Conservation (phyloP, 352 stramenopile genomes). For the Globisporangium spinosum region DNA sequence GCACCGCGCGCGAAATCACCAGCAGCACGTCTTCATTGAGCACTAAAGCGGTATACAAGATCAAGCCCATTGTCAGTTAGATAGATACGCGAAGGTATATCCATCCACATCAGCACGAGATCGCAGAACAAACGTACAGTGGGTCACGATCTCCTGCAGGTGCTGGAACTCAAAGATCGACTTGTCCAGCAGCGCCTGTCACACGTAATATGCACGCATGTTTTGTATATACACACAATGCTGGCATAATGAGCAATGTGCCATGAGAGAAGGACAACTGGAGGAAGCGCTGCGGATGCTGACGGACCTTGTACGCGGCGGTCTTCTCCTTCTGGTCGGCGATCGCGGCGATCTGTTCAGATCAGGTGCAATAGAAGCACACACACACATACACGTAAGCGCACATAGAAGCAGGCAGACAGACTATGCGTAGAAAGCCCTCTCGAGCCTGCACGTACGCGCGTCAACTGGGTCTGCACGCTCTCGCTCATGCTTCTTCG, state of each 20-base stretch:
- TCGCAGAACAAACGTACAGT: conserved; percentile 33
- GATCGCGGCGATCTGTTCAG: conserved; percentile 53
- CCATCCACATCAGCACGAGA: background rate
- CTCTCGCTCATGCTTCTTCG: conserved; percentile 26
- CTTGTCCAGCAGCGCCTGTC: conserved; percentile 46
- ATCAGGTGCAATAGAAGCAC: background rate
- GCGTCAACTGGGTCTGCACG: conserved; percentile 39
- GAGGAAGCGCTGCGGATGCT: background rate
- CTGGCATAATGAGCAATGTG: background rate
- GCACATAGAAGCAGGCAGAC: background rate
- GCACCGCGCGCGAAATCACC: conserved; percentile 70
- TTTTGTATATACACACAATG: background rate
- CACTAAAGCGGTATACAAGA: conserved; percentile 26
- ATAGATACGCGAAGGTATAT: background rate
- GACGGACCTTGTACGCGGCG: conserved; percentile 57
- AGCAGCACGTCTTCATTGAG: conserved; percentile 75
- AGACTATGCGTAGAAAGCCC: too few relatives aligned
- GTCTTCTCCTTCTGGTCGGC: conserved; percentile 80
- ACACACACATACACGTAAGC: background rate
- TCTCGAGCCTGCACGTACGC: conserved; percentile 29
- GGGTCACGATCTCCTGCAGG: conserved; percentile 61
- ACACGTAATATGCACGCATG: background rate
- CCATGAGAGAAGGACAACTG: background rate
- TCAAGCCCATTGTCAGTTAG: background rate
- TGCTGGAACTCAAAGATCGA: conserved; percentile 35